These are phyloP conservation scores for Alnus rubra DNA, from an alignment of 306 rosid genomes.

Conservation along the genomic window DNA sequence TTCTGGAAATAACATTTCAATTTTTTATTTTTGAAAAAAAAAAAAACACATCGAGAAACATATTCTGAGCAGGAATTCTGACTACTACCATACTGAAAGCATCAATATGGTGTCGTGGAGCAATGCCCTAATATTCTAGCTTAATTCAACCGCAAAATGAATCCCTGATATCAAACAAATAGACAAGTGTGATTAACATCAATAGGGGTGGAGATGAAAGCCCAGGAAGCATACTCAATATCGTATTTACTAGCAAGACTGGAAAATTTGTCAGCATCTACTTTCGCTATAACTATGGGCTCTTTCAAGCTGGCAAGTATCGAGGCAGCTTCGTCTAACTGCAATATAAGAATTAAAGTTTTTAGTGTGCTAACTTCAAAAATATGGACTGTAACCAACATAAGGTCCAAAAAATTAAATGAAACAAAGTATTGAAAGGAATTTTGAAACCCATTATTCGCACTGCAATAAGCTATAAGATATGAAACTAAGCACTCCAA, in stretches of 20 bases:
- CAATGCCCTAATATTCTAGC: not conserved
- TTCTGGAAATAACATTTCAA: not conserved
- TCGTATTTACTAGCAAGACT: conserved; percentile 66
- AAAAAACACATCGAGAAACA: not conserved
- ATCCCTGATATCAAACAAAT: conserved; percentile 8
- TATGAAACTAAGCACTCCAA: not conserved
- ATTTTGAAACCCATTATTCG: not conserved
- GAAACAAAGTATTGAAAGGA: not conserved
- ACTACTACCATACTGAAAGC: not conserved
- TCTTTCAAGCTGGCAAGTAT: conserved; percentile 70
- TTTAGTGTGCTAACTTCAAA: conserved; percentile 9
- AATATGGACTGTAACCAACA: not conserved
- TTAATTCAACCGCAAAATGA: conserved; percentile 13
- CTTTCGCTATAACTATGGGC: conserved; percentile 80
- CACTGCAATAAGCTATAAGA: not conserved
- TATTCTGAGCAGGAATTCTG: not conserved
- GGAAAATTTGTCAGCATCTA: conserved; percentile 80
- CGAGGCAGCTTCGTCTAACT: conserved; percentile 95
- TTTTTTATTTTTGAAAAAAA: not conserved
- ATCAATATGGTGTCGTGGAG: not conserved
- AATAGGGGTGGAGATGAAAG: conserved; percentile 11
- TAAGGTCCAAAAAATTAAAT: conserved; percentile 1
- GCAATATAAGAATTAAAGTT: conserved; percentile 31
- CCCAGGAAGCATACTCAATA: conserved; percentile 56
- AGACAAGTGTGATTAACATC: conserved; percentile 2